phyloP scores from a whole-genome alignment of 2,329 filamentous ascomycete species.

The Hymenotorrendiella dingleyae region DNA sequence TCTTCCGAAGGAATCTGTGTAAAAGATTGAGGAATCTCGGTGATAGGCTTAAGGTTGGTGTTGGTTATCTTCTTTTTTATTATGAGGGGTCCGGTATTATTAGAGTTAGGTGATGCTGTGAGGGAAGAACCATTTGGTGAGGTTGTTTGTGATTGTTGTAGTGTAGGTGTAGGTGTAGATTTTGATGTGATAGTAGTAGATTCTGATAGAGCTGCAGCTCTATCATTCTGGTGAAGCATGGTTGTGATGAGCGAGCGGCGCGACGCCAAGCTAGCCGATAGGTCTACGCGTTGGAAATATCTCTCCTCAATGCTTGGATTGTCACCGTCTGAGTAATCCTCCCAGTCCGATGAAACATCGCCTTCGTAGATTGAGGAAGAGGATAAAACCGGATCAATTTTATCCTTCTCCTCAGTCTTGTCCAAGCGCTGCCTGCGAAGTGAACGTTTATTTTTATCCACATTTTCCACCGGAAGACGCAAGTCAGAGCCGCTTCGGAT shows the following conservation, averaged over 20 bases:
- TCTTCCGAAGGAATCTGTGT: constrained; percentile 60
- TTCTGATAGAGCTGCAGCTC: constrained; percentile 62
- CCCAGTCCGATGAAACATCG: constrained; percentile 53
- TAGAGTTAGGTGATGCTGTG: constrained; percentile 41
- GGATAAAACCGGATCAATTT: constrained; percentile 77
- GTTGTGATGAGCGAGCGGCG: constrained; percentile 84
- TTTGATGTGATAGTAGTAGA: constrained; percentile 44
- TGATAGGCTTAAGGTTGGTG: constrained; percentile 28
- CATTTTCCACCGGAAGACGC: too few relatives aligned
- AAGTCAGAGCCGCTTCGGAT: too few relatives aligned
- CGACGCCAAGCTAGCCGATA: constrained; percentile 75
- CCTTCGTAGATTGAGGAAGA: constrained; percentile 73
- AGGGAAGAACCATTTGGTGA: constrained; percentile 64
- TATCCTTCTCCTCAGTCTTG: constrained; percentile 58
- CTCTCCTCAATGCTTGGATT: constrained; percentile 78
- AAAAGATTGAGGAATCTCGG: constrained; percentile 50
- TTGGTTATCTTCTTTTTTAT: constrained; percentile 36
- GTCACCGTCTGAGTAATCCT: constrained; percentile 68
- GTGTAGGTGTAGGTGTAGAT: constrained; percentile 47
- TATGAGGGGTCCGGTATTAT: constrained; percentile 43
- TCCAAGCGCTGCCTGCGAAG: too few relatives aligned
- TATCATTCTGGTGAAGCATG: constrained; percentile 76
- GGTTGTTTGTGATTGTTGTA: constrained; percentile 55
- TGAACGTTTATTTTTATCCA: too few relatives aligned
- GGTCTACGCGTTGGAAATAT: constrained; percentile 88